Conservation (phyloP, 345 rosid genomes). For the Laguncularia racemosa region DNA sequence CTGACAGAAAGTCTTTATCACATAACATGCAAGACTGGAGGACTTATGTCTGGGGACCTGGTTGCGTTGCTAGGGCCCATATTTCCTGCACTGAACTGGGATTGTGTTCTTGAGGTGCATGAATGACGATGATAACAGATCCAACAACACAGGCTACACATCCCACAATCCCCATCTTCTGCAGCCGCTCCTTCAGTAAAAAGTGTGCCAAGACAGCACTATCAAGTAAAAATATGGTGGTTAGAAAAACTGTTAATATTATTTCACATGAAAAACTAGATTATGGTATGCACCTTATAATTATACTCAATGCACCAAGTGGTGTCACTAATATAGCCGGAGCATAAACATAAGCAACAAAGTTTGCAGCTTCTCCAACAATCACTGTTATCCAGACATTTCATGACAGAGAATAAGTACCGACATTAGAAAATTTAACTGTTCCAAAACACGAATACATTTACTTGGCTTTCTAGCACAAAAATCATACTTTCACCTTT, state of each 20-base stretch:
- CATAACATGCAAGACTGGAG: too few relatives aligned
- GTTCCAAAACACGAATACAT: conserved; percentile 6
- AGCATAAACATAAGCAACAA: conserved; percentile 88
- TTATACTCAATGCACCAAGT: conserved; percentile 84
- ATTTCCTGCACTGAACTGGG: conserved; percentile 70
- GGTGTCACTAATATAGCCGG: conserved; percentile 95
- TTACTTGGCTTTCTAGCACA: background rate
- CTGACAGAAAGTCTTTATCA: too few relatives aligned
- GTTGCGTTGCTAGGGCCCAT: conserved; percentile 77
- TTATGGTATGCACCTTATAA: conserved; percentile 48
- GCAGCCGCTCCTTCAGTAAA: conserved; percentile 65
- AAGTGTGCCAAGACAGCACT: conserved; percentile 91
- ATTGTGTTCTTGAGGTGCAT: conserved; percentile 84
- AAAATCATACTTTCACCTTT: background rate
- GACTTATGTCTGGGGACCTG: conserved; percentile 36
- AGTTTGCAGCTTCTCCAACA: conserved; percentile 84
- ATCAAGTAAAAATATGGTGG: conserved; percentile 12
- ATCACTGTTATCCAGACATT: conserved; percentile 37
- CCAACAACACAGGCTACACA: conserved; percentile 86
- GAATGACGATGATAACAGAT: conserved; percentile 78
- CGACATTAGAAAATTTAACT: too few relatives aligned
- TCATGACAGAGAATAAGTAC: too few relatives aligned
- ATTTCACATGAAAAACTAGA: background rate
- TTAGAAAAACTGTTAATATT: conserved; percentile 3
- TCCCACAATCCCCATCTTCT: conserved; percentile 73